A percentile compares a stretch with the other conserved stretches of the same genome.
These are phyloP conservation scores for Acer saccharum DNA, from an alignment of 345 rosid genomes.

Conservation along the genomic window DNA sequence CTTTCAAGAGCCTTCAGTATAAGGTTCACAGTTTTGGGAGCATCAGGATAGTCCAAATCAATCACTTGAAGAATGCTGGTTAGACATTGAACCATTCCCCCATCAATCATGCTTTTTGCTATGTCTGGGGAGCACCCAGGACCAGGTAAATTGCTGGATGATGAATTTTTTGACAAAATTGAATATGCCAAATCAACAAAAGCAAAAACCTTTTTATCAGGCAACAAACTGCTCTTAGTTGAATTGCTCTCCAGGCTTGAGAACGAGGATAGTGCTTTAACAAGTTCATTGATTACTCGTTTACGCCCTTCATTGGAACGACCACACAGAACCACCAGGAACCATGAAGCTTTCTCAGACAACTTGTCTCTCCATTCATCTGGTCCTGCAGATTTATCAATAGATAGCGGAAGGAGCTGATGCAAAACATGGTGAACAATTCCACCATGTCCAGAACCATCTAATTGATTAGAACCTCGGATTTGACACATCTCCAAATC, in stretches of 20 bases:
- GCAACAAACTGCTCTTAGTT: constrained; percentile 52
- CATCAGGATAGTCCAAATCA: constrained; percentile 96
- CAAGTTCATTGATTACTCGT: constrained; percentile 83
- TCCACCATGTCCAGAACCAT: constrained; percentile 60
- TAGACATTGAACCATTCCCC: constrained; percentile 77
- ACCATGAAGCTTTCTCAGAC: constrained; percentile 92
- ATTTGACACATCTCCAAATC: constrained; percentile 77
- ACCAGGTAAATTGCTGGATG: constrained; percentile 78
- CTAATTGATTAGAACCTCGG: constrained; percentile 63
- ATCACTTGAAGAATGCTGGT: constrained; percentile 80
- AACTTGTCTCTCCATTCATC: constrained; percentile 89
- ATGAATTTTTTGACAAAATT: constrained; percentile 83
- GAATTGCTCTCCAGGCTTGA: constrained; percentile 70
- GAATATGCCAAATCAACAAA: constrained; percentile 79
- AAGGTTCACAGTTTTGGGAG: constrained; percentile 85
- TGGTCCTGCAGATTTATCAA: constrained; percentile 72
- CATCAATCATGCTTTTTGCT: constrained; percentile 95
- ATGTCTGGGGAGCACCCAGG: constrained; percentile 90
- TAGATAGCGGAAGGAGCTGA: constrained; percentile 68
- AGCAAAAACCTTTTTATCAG: constrained; percentile 75
- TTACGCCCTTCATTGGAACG: constrained; percentile 94
- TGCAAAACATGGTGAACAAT: constrained; percentile 82
- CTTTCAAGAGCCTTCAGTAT: constrained; percentile 85
- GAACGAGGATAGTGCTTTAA: constrained; percentile 70
- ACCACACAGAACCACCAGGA: constrained; percentile 83